Base-by-base conservation (phyloP, 306 rosid species). In the Clitoria ternatea region DNA sequence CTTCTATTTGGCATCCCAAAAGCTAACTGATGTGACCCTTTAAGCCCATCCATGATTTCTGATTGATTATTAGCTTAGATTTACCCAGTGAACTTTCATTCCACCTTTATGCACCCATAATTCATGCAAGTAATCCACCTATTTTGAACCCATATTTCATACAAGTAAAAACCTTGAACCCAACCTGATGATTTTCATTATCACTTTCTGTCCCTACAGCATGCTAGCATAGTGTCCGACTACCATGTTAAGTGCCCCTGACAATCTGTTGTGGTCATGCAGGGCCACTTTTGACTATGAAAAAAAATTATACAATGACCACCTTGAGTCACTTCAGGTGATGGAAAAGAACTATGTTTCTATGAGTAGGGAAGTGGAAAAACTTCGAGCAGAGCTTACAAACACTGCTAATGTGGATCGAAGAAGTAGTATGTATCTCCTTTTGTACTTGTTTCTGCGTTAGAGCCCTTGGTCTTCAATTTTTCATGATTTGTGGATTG, bases 331-430 rank as follows among this genome's bases (percentile, higher is more conserved):
- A 26, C 97, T 95, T 81, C 97, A 91, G 81, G 86, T 79, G 74
- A 91, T 95, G 99, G 96, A 95, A 75, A 91, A 87, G 86, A 89
- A 95, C 80, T 95, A 89, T 65, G 73, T 86, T 60, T 85, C 96
- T 47, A 95, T 91, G 99, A 88, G 96, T 74, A 86, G 84, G 86
- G 99, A 91, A 85, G 86, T 91, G 52, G 99, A 91, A 72, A 95
- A 91, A 82, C 99, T 91, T 69, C 85, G 89, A 62, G 97, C 97
- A 48, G 97, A 95, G 85, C 83, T 91, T 44, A 77, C 88, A 59
- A 87, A 89, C 69, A 77, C 80, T 30, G 59, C 87, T 35, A 85
- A 78, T 47, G 72, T 67, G 76, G 95, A 94, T 47, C 83, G 92
- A 65, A 85, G 95, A 80, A 78, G 80, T 45, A 89, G 96, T 91